Base-by-base conservation (phyloP, 345 rosid species). In the Clausena lansium region DNA sequence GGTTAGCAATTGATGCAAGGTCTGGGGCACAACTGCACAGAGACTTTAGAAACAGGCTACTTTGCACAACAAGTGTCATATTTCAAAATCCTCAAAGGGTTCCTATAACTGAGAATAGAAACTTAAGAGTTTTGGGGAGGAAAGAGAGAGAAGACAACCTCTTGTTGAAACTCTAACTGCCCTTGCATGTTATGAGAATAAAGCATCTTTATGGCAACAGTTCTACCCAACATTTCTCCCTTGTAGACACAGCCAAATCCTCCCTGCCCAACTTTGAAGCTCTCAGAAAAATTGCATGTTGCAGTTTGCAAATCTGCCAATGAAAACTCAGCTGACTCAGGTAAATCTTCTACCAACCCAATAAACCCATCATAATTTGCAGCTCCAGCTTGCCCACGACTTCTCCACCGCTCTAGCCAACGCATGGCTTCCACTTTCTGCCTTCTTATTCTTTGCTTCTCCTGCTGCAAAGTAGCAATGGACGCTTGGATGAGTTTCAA, bases 141-240 rank as follows among this genome's bases (percentile, higher is more conserved):
- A 62, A 52, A 65, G 74, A 74, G 39, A 77, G 55, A 75, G 66
- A 65, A 32, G 70, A 78, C 60, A n/a, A 90, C 94, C 91, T 92
- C 97, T 75, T 87, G 85, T 70, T 89, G 92, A 83, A 90, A 92
- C 83, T 87, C 89, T 25, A 82, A 84, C 67, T 86, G 91, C 76
- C 93, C 87, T 84, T 90, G 93, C 91, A 84, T 81, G 84, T 88
- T 87, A 72, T 88, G 84, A 22, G 89, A 85, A 86, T 89, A 80
- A 69, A 90, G 83, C 84, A 78, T 85, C 82, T 90, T 92, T 80
- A 89, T 84, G 17, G 93, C 93, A 39, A 92, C 93, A 67, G 94
- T 92, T 86, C 93, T 86, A 66, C 97, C 97, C 83, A 90, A 74
- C 94, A 90, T 86, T 88, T 92, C 97, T 66, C 93, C 97, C 85